A percentile compares a stretch with the other conserved stretches of the same genome.
Evolutionary conservation across 495 filamentous ascomycete species (phyloP).

Genomic region (Lasiosphaeriaceae sp.): DNA sequence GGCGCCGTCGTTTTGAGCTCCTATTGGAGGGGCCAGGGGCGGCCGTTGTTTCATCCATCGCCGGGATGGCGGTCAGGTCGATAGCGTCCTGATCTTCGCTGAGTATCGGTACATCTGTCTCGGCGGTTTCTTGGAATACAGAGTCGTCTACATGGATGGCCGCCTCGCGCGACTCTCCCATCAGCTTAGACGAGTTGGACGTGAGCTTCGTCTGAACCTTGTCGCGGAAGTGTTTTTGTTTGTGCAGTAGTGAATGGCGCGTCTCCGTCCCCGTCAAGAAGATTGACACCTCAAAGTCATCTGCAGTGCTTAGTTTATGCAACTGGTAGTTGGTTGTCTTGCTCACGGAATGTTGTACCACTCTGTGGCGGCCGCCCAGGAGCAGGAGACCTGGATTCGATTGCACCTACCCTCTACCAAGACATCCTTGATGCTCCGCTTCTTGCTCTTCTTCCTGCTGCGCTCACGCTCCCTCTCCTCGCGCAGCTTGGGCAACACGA

Average conservation of each 20-base stretch:
- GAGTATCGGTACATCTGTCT: constrained; percentile 7
- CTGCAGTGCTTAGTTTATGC: constrained; percentile 37
- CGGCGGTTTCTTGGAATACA: constrained; percentile 33
- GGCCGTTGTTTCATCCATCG: constrained; percentile 30
- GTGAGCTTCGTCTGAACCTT: constrained; percentile 49
- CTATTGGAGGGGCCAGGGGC: constrained; percentile 27
- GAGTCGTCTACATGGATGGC: constrained; percentile 46
- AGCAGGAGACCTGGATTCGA: neutral
- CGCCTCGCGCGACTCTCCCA: constrained; percentile 48
- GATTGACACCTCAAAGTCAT: constrained; percentile 91
- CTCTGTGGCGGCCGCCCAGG: too few relatives aligned
- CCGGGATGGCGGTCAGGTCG: constrained; percentile 43
- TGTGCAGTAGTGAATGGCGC: constrained; percentile 83
- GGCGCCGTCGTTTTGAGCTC: constrained; percentile 25
- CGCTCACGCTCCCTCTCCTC: constrained; percentile 74
- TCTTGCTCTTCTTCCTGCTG: constrained; percentile 55
- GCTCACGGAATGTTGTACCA: neutral
- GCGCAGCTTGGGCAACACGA: constrained; percentile 82
- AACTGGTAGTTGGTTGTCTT: too few relatives aligned
- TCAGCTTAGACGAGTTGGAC: constrained; percentile 57
- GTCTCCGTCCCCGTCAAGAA: constrained; percentile 86
- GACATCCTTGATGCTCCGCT: constrained; percentile 81
- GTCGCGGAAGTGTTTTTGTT: constrained; percentile 67
- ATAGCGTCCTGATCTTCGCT: constrained; percentile 33
- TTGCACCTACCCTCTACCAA: constrained; percentile 64